These are phyloP conservation scores for Umbelopsis ramanniana DNA, from an alignment of 192 early-diverging fungal species.

Conservation along the genomic window DNA sequence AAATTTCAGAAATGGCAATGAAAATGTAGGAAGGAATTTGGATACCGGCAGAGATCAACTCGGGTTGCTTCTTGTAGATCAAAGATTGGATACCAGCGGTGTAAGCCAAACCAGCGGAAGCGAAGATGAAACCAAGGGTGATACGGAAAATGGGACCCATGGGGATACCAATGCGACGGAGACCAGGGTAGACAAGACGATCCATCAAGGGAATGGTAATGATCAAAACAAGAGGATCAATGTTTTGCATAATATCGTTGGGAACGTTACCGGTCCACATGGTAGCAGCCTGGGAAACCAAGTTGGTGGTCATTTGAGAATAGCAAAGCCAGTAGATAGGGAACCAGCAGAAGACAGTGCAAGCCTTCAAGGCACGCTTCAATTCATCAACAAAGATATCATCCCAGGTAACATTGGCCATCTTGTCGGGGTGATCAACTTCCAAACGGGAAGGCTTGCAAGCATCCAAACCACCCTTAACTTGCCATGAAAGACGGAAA, in stretches of 20 bases:
- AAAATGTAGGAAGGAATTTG: slow-evolving; percentile 65
- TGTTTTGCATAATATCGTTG: slow-evolving; percentile 71
- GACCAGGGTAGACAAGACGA: slow-evolving; percentile 58
- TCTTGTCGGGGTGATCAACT: slow-evolving; percentile 33
- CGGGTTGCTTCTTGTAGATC: slow-evolving; percentile 62
- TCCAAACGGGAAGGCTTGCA: slow-evolving; percentile 62
- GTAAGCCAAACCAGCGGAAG: slow-evolving; percentile 60
- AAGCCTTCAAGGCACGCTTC: slow-evolving; percentile 59
- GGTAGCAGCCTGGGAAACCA: slow-evolving; percentile 62
- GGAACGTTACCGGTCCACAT: slow-evolving; percentile 62
- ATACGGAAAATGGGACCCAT: slow-evolving; percentile 70
- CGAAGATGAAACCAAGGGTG: slow-evolving; percentile 67
- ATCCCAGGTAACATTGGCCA: slow-evolving; percentile 57
- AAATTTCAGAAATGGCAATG: slow-evolving; percentile 69
- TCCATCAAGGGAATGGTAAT: slow-evolving; percentile 76
- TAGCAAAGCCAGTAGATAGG: slow-evolving; percentile 80
- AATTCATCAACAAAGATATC: slow-evolving; percentile 77
- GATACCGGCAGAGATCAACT: slow-evolving; percentile 58
- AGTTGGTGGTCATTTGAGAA: slow-evolving; percentile 64
- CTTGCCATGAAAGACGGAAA: slow-evolving; percentile 37
- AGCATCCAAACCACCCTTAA: slow-evolving; percentile 57
- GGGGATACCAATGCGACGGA: slow-evolving; percentile 53
- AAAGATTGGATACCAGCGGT: slow-evolving; percentile 63
- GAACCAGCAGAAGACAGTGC: slow-evolving; percentile 71
- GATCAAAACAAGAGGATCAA: slow-evolving; percentile 70